phyloP scores from a whole-genome alignment of 495 filamentous ascomycete genomes.

The Hyphodiscus hymeniophilus region DNA sequence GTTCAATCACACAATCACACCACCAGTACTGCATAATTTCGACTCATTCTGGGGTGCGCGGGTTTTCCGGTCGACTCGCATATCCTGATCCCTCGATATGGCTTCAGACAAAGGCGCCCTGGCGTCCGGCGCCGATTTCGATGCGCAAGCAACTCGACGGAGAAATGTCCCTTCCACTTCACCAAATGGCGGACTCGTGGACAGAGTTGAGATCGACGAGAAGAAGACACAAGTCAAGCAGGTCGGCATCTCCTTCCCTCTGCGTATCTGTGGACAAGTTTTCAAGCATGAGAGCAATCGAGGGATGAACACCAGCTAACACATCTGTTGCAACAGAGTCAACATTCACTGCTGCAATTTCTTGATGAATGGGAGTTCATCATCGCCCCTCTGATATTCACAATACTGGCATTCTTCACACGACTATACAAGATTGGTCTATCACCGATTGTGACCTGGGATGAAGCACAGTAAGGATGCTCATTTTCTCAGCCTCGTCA shows the following conservation, averaged over 20 bases:
- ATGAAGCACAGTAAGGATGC: conserved; percentile 82
- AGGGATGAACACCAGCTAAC: not conserved
- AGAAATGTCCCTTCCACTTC: conserved; percentile 56
- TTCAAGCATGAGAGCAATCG: not conserved
- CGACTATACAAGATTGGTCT: conserved; percentile 91
- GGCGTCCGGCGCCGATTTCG: conserved; percentile 58
- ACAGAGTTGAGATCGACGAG: conserved; percentile 38
- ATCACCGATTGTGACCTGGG: conserved; percentile 96
- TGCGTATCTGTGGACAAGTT: not conserved
- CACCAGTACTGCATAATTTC: no score
- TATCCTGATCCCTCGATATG: conserved; percentile 27
- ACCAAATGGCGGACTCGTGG: conserved; percentile 11
- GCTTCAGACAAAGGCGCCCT: conserved; percentile 40
- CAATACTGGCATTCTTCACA: conserved; percentile 83
- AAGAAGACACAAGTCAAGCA: conserved; percentile 59
- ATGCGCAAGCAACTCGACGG: conserved; percentile 58
- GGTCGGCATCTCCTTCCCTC: conserved; percentile 30
- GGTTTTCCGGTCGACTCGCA: no score
- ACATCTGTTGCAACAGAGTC: conserved; percentile 6
- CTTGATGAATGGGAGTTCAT: conserved; percentile 79
- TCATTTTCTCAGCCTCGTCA: conserved; percentile 12
- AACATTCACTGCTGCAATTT: conserved; percentile 47
- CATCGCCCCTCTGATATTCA: conserved; percentile 83
- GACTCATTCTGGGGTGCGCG: no score
- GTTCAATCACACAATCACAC: no score